phyloP scores from a whole-genome alignment of 805 yeast genomes.

The Grigorovia transvaalensis region DNA sequence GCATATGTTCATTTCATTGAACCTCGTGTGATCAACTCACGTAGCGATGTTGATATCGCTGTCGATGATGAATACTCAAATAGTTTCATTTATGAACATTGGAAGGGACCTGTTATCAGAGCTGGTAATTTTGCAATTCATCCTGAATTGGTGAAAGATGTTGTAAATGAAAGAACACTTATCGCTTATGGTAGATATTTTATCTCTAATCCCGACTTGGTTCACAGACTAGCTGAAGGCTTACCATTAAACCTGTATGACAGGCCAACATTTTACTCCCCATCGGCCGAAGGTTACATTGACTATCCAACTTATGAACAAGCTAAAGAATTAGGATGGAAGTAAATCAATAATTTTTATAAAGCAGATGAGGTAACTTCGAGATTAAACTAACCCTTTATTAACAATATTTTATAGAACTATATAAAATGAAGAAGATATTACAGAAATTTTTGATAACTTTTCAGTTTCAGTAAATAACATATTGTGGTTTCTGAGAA shows the following conservation, averaged over 20 bases:
- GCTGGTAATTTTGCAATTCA: slow-evolving; percentile 27
- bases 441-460: no score
- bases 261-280: slow-evolving; percentile 38
- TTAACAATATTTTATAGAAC: no score
- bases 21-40: slow-evolving; percentile 31
- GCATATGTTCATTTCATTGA: slow-evolving; percentile 38
- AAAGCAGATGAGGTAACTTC: no score
- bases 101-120: slow-evolving; percentile 34
- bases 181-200: slow-evolving; percentile 38
- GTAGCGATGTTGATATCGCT: slow-evolving; percentile 13
- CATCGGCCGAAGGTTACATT: slow-evolving; percentile 31
- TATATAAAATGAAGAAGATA: no score
- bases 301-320: slow-evolving; percentile 33
- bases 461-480: no score
- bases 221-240: slow-evolving; percentile 34
- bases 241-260: slow-evolving; percentile 35
- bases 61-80: slow-evolving; percentile 11
- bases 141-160: slow-evolving; percentile 17
- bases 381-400: no score
- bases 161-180: slow-evolving; percentile 28
- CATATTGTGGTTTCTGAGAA: no score
- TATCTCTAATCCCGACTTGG: slow-evolving; percentile 47
- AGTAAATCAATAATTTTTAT: not conserved
- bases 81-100: slow-evolving; percentile 31
- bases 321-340: slow-evolving; percentile 17